Evolutionary conservation across 2,329 filamentous ascomycete species (phyloP), one percentile per base, ranked within the genome.

Genomic region (Cercospora brassicicola): DNA sequence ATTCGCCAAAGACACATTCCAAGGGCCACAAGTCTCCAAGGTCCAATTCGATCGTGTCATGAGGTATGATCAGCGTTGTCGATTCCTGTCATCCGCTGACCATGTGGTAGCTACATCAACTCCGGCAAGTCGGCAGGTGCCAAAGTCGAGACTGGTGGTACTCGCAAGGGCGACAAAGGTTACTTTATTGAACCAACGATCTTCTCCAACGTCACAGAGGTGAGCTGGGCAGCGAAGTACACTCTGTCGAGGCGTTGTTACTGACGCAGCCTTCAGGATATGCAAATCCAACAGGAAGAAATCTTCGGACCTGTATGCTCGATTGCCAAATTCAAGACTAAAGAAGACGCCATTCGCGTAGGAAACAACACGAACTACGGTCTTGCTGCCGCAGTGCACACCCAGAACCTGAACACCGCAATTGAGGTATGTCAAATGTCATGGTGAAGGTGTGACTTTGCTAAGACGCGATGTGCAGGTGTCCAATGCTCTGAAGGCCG

Each of bases 121-220:
- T 83, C 86, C 71, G 89, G 89, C 69, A 90, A 90, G 82, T 83
- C 87, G 71, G 84, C 84, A 48, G 89, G 89, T 76, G 89, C 89
- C 67, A 90, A 82, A 61, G 78, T 95, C 69, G 87, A 89, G 76
- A 85, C 84, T 53, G 89, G 89, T 74, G 89, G 89, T 76, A 89
- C 90, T 78, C 89, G 89, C 74, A 90, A 90, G 81, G 92, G 92
- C 69, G 82, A 85, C 74, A 89, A 93, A 85, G 76, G 75, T 69
- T 96, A 92, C 87, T 96, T 94, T 85, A 94, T 96, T 81, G 84
- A 94, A 85, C 93, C 93, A 48, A 96, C 93, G 77, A 92, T 96
- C 84, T 93, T 87, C 86, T 89, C 87, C 81, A 89, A 93, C 77
- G 92, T 95, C 73, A 87, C 84, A 60, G 84, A 89, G 33, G 33